Evolutionary conservation across 768 basidiomycete species (phyloP), one percentile per base, ranked within the genome.

Genomic region (Boletus barrowsii): DNA sequence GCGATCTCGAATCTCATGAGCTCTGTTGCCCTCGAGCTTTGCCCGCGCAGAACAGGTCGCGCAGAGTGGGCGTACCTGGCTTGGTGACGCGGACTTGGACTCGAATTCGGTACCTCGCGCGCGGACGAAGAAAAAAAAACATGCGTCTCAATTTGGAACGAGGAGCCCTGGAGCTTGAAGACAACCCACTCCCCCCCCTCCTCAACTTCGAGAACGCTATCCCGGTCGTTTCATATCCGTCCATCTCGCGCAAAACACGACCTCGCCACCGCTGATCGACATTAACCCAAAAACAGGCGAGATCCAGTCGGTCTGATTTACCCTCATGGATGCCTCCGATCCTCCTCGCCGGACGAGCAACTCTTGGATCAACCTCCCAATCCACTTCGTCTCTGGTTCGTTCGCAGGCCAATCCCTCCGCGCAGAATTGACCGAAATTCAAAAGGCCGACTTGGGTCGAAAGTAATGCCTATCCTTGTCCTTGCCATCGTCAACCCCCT

Each of bases 371-470:
- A 64, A 71, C 43, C 58, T 57, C 40, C 83, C 83, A 5, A 81
- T 86, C 42, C 73, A 72, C 55, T 88, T 83, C 61, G 68, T 68
- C 15, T 71, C 73, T 49, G 88, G 87, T 39, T 83, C 83, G 58
- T 84, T 88, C 66, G 71, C 77, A 42, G 86, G 84, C 24, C 75
- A 59, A 52, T 77, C 75, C 26, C 70, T 86, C 35, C 82, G 80
- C 39, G 74, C 78, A 39, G 79, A 83, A 61, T 72, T 84, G 57
- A 59, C 73, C 44, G 87, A 86, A 66, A 66, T 84, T 32, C 87
- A 88, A 68, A 83, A 85, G 62, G 84, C 87, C 13, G 77, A 85
- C 65, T 65, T 83, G 42, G 87, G 86, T 20, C 73, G 87, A 67
- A 88, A 87, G 87, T 82, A 70, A 60, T 68, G 67, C 20, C 36